Conservation (phyloP, 2,329 filamentous ascomycete species). For the Fusarium keratoplasticum region DNA sequence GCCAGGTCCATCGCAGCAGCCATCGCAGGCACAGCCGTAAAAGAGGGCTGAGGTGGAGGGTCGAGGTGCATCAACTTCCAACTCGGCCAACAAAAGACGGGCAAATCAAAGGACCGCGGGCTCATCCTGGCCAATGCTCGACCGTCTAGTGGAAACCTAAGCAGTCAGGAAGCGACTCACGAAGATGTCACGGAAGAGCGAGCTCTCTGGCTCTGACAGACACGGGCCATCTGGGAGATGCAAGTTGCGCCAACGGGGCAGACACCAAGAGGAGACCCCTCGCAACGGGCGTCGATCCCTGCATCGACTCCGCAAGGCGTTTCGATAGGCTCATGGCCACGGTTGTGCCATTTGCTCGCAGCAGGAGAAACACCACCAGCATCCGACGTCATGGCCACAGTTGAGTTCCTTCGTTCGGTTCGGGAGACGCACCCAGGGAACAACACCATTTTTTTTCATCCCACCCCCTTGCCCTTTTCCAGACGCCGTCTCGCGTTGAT, state of each 20-base stretch:
- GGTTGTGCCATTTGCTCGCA: slow-evolving; percentile 32
- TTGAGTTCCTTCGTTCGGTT: not conserved
- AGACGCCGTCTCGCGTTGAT: slow-evolving; percentile 11
- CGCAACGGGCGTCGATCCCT: slow-evolving; percentile 39
- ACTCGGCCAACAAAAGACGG: slow-evolving; percentile 1
- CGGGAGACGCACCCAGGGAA: not conserved
- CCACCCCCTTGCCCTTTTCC: slow-evolving; percentile 1
- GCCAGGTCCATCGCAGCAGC: slow-evolving; percentile 14
- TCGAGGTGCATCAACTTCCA: slow-evolving; percentile 25
- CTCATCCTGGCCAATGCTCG: slow-evolving; percentile 15
- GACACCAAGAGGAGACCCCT: not conserved
- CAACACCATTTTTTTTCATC: slow-evolving; percentile 21
- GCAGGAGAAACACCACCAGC: slow-evolving; percentile 11
- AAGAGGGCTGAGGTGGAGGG: slow-evolving; percentile 46
- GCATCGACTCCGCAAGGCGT: slow-evolving; percentile 44
- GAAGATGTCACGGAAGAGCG: slow-evolving; percentile 22
- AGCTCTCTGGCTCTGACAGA: slow-evolving; percentile 26
- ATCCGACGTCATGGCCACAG: slow-evolving; percentile 32
- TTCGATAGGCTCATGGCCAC: slow-evolving; percentile 47
- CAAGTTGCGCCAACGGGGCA: slow-evolving; percentile 2
- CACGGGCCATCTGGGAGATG: slow-evolving; percentile 27
- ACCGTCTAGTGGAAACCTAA: slow-evolving; percentile 14
- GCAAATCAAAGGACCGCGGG: slow-evolving; percentile 12
- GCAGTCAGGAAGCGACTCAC: slow-evolving; percentile 12
- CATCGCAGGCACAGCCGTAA: slow-evolving; percentile 43